phyloP scores from a whole-genome alignment of 2,329 filamentous ascomycete species.

The Juglanconis oblonga region DNA sequence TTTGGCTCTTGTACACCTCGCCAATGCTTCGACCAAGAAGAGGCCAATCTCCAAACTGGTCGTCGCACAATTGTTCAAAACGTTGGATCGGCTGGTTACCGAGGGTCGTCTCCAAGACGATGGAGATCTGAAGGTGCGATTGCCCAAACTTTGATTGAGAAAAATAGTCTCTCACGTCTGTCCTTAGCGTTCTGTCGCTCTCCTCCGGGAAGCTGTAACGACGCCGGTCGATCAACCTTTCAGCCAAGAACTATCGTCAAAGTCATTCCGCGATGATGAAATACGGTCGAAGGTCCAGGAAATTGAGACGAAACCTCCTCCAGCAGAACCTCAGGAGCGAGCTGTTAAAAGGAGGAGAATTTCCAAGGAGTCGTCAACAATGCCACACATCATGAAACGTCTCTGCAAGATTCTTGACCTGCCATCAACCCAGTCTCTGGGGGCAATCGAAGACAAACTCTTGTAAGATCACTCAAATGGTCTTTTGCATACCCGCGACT shows the following conservation, averaged over 20 bases:
- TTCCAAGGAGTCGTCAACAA: neutral
- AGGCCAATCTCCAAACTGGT: slow-evolving; percentile 26
- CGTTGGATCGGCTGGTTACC: slow-evolving; percentile 1
- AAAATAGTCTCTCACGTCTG: neutral
- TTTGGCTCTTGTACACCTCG: slow-evolving; percentile 25
- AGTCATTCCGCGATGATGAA: slow-evolving; percentile 6
- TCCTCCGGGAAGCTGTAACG: slow-evolving; percentile 6
- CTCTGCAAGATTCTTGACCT: slow-evolving; percentile 4
- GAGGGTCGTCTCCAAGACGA: neutral
- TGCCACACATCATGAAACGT: neutral
- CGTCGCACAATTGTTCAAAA: slow-evolving; percentile 23
- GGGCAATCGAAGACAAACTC: slow-evolving; percentile 4
- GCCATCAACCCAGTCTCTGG: neutral
- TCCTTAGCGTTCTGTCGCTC: slow-evolving; percentile 4
- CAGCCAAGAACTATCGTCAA: slow-evolving; percentile 1
- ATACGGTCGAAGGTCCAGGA: slow-evolving; percentile 3
- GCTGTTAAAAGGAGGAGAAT: slow-evolving; percentile 10
- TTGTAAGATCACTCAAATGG: slow-evolving; percentile 3
- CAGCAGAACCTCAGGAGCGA: neutral
- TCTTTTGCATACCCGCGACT: neutral
- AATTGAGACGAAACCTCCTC: neutral
- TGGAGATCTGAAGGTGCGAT: slow-evolving; percentile 10
- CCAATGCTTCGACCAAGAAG: slow-evolving; percentile 21
- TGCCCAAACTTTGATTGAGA: slow-evolving; percentile 1
- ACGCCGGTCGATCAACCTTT: neutral